Base-by-base conservation (phyloP, 331 rosid genomes). In the Pyracantha coccinea region DNA sequence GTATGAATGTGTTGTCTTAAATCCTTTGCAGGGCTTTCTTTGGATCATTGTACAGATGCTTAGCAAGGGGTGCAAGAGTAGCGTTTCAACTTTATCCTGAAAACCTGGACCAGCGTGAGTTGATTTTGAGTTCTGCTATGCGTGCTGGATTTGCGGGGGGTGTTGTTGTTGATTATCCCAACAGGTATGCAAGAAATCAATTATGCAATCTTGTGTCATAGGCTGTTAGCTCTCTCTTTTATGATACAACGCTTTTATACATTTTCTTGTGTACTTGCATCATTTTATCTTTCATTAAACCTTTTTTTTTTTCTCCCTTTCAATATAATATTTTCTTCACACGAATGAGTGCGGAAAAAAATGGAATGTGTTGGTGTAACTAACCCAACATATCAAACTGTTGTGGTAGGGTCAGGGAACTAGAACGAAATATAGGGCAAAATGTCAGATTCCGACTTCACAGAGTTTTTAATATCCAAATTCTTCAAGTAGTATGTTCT, bases 121-220 rank as follows among this genome's bases (percentile, higher is more conserved):
- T 94, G 86, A 94, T 90, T 77, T 77, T 94, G 80, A 83, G 75
- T 71, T 88, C 83, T 70, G 99, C 99, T 60, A 92, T 94, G 97
- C 86, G 81, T 25, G 96, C 97, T 78, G 99, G 99, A 81, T 94
- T 94, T 86, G 82, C 93, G 17, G 99, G 99, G 74, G 97, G 99
- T 31, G 78, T 92, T 27, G 96, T 94, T 16, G 96, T 94, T 50
- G 99, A 94, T 84, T 94, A 17, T 80, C 99, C 99, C 44, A 92
- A 92, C 86, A 94, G 99, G 99, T 94, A 78, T 64, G 78, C 50
- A 8, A n/a, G 33, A 25, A 50, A 69, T 10, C 63, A 23, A 66
- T 69, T 8, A 23, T 27, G 35, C 13, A 19, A 28, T 38, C 41
- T 20, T 28, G 35, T 28, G 27, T 47, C 8, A 14, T 17, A 61